Conservation (phyloP, 495 filamentous ascomycete species). For the Penicillium samsonianum region DNA sequence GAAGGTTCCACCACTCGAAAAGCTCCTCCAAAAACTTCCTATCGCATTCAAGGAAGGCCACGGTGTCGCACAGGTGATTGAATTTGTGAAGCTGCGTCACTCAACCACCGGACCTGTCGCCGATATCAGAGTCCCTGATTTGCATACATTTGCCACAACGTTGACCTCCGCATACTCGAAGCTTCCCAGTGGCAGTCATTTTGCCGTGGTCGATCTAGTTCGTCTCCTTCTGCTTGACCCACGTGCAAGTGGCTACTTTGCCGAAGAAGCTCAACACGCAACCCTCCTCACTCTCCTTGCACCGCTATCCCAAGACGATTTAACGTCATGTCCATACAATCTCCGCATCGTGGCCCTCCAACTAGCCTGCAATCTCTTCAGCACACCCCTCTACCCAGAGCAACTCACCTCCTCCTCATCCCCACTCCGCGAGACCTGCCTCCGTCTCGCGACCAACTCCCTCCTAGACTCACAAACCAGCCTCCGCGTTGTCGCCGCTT, state of each 20-base stretch:
- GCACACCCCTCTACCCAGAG: slow-evolving; percentile 50
- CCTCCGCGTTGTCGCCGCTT: slow-evolving; percentile 74
- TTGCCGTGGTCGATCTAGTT: slow-evolving; percentile 80
- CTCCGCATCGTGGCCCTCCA: slow-evolving; percentile 78
- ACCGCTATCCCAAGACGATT: slow-evolving; percentile 48
- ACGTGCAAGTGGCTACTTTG: slow-evolving; percentile 84
- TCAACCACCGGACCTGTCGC: slow-evolving; percentile 33
- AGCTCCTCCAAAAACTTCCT: slow-evolving; percentile 75
- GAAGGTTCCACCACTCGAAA: slow-evolving; percentile 81
- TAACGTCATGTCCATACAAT: slow-evolving; percentile 66
- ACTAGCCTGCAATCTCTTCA: slow-evolving; percentile 64
- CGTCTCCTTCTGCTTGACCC: slow-evolving; percentile 75
- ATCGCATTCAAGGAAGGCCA: slow-evolving; percentile 51
- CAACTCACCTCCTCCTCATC: slow-evolving; percentile 39
- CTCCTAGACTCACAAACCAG: slow-evolving; percentile 55
- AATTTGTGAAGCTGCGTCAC: slow-evolving; percentile 58
- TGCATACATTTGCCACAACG: slow-evolving; percentile 47
- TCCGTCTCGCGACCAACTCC: slow-evolving; percentile 52
- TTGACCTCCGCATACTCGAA: slow-evolving; percentile 31
- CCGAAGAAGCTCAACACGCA: slow-evolving; percentile 65
- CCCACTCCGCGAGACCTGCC: slow-evolving; percentile 34
- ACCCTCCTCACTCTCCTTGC: slow-evolving; percentile 67
- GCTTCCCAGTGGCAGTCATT: slow-evolving; percentile 53
- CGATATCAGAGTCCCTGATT: slow-evolving; percentile 50
- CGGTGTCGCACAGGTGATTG: slow-evolving; percentile 56